Evolutionary conservation across 345 rosid species (phyloP), one percentile per base, ranked within the genome.

Genomic region (Euclidium syriacum): DNA sequence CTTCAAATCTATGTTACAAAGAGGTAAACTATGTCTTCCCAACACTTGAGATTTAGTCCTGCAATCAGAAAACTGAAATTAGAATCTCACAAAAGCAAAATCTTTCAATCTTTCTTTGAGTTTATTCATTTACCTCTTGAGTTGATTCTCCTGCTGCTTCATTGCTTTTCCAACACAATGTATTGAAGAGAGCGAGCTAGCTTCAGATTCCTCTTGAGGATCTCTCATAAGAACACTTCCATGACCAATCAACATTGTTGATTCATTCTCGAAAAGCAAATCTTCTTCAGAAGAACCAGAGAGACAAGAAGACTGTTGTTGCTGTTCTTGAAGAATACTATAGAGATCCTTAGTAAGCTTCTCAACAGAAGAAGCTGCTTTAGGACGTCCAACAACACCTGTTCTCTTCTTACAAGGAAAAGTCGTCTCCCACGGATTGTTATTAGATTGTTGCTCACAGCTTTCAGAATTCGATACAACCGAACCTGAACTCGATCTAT

Each of bases 401-500:
- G 96, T 88, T 76, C 98, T 85, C 80, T 75, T 90, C 86, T 73
- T 83, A 60, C 96, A 88, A 63, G 98, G 85, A 52, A 88, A 94
- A 68, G 63, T 65, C 0, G 94, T 54, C 30, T 95, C 98, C 97
- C 98, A 90, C 46, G 75, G 95, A 42, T n/a, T n/a, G n/a, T n/a
- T n/a, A n/a, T 79, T 83, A 36, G 96, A 86, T 51, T 88, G 98
- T 62, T 75, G 96, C 4, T 75, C 98, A 72, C 95, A 88, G 81
- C 98, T 95, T 78, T 95, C 98, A 0, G 98, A 83, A 68, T 95
- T 90, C 25, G 98, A 95, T 64, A 90, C 75, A 48, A 94, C 99
- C 6, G 99, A 95, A 1, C 99, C 99, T n/a, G 98, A 95, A 75
- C 99, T 95, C 10, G 98, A 95, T 46, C 94, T 83, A 39, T 95